phyloP scores from a whole-genome alignment of 1,284 basidiomycete species.

The Sphaerobolus stellatus region DNA sequence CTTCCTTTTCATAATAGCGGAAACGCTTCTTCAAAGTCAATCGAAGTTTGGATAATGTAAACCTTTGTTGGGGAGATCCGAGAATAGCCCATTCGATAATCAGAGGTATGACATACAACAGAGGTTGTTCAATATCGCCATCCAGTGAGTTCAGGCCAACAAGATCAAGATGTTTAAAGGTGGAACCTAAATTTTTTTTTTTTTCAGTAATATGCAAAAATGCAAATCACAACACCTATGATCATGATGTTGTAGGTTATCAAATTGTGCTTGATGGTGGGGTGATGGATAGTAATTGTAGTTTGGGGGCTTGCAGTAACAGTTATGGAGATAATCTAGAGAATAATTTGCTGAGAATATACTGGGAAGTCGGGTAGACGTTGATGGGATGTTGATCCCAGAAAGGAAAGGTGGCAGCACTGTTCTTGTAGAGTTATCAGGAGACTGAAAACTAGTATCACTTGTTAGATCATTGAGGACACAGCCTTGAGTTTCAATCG shows the following conservation, averaged over 20 bases:
- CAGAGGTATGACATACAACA: constrained; percentile 53
- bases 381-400: too few species aligned
- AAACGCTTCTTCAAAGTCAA: constrained; percentile 56
- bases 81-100: constrained; percentile 75
- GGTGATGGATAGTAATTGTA: constrained; percentile 8
- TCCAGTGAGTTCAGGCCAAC: constrained; percentile 37
- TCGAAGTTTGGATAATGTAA: constrained; percentile 70
- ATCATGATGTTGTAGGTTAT: not conserved
- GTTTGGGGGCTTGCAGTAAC: constrained; percentile 2
- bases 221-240: too few species aligned
- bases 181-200: constrained; percentile 4
- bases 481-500: too few species aligned
- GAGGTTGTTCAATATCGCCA: constrained; percentile 49
- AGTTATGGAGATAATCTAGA: too few species aligned
- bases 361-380: too few species aligned
- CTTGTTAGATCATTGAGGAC: too few species aligned
- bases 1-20: constrained; percentile 46
- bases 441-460: too few species aligned
- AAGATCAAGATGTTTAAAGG: constrained; percentile 2
- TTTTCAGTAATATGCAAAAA: too few species aligned
- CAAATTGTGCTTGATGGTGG: constrained; percentile 9
- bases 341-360: too few species aligned
- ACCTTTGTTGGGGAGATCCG: constrained; percentile 52
- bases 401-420: too few species aligned
- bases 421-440: too few species aligned